These are phyloP conservation scores for Holtermanniella nyarrowii DNA, from an alignment of 768 basidiomycete genomes.

Conservation along the genomic window DNA sequence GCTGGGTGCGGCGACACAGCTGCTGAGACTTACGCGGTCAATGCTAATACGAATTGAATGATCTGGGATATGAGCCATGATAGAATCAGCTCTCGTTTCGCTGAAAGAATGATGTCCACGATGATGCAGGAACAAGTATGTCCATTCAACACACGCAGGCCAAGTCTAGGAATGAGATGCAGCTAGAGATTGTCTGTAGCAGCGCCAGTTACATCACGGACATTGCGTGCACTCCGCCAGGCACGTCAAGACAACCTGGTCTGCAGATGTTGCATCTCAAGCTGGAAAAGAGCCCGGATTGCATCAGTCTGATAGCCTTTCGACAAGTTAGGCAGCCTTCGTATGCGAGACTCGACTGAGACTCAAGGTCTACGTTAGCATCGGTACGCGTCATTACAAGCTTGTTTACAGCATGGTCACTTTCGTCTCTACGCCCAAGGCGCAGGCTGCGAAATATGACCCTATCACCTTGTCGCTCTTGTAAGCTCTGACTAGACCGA, in stretches of 20 bases:
- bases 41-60: conserved; percentile 27
- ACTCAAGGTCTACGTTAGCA: not conserved
- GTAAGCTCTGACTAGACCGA: not conserved
- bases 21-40: conserved; percentile 20
- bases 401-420: not conserved
- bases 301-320: not conserved
- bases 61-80: conserved; percentile 10
- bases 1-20: not conserved
- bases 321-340: not conserved
- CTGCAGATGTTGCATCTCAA: not conserved
- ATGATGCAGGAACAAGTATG: not conserved
- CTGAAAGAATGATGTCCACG: too few relatives aligned
- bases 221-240: too few relatives aligned
- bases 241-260: too few relatives aligned
- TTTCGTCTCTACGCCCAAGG: not conserved
- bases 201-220: not conserved
- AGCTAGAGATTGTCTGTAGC: not conserved
- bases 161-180: not conserved
- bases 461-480: conserved; percentile 18
- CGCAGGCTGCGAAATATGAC: conserved; percentile 10
- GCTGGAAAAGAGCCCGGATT: not conserved
- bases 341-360: not conserved
- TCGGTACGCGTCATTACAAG: not conserved
- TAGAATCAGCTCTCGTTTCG: not conserved
- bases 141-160: not conserved